Evolutionary conservation across 345 rosid species (phyloP), one percentile per base, ranked within the genome.

Genomic region (Ceriops zippeliana): DNA sequence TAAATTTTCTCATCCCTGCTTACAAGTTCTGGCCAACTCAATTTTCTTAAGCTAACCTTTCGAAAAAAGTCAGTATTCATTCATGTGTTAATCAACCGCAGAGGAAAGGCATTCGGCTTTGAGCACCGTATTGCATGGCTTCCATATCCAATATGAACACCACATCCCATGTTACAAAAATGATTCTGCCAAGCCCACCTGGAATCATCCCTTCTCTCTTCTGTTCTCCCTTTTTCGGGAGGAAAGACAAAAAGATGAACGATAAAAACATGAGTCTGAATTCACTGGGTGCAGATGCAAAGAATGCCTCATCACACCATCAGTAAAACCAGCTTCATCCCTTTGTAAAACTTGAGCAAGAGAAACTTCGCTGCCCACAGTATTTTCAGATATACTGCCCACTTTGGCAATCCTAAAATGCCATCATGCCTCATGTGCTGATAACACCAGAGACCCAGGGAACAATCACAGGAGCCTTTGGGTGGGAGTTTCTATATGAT

Each of bases 381-480:
- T 47, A 17, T 6, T 28, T 66, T 30, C 19, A 11, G 60, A 70
- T 34, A 1, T 42, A 13, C 49, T 2, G 49, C 17, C 5, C 49
- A 42, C 49, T 13, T 42, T 42, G 13, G 49, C 17, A 13, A 42
- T 13, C 49, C 5, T 42, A 11, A 13, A 42, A 10, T 56, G 59
- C 59, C 30, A 11, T 56, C 30, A 22, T n/a, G 58, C 47, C 47
- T 88, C 86, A 91, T 66, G 52, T 74, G 15, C 80, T 79, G 72
- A 82, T 56, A 69, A 90, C 89, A 68, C 98, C 99, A 53, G 97
- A 83, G 56, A 83, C 98, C 99, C 99, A 96, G 51, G 98, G 97
- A 79, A 96, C 98, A 1, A 82, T 67, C 63, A 86, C 30, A 6
- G 99, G 99, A 0, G 97, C 92, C 16, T 68, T 83, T 17, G 99